A percentile compares a stretch with the other conserved stretches of the same genome.
Evolutionary conservation across 352 stramenopile species (phyloP).

Genomic region (Pythium utonaiense): DNA sequence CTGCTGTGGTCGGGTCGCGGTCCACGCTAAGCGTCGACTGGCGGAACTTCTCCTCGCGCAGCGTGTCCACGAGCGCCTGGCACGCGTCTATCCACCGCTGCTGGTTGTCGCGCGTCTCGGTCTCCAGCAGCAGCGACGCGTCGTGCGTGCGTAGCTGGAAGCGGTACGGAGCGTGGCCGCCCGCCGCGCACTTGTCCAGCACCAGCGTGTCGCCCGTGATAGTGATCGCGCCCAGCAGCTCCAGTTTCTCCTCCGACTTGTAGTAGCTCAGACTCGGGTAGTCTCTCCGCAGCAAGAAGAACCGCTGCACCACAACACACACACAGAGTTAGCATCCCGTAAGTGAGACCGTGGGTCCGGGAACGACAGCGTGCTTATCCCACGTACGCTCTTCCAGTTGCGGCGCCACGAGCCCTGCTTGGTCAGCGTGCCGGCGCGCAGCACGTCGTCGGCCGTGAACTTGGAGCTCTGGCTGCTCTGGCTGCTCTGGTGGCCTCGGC

Average conservation of each 20-base stretch:
- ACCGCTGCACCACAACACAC: conserved; percentile 30
- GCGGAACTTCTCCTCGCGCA: conserved; percentile 65
- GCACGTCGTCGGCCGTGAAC: conserved; percentile 68
- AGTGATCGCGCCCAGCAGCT: conserved; percentile 65
- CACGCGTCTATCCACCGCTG: conserved; percentile 67
- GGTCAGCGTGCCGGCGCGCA: conserved; percentile 54
- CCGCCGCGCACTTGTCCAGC: conserved; percentile 48
- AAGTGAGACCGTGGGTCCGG: neutral
- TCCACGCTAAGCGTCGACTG: conserved; percentile 26
- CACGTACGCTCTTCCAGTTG: conserved; percentile 80
- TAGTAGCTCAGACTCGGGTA: conserved; percentile 79
- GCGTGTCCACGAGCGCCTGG: conserved; percentile 58
- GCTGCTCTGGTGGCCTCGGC: conserved; percentile 21
- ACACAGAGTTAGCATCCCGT: neutral
- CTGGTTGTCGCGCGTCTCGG: conserved; percentile 59
- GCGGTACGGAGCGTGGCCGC: conserved; percentile 52
- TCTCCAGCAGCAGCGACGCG: conserved; percentile 59
- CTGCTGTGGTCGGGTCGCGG: conserved; percentile 21
- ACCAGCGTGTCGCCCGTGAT: conserved; percentile 77
- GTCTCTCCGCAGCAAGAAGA: conserved; percentile 77
- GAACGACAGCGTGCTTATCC: too few species aligned
- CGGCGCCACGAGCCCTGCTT: conserved; percentile 83
- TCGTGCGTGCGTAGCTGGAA: conserved; percentile 65
- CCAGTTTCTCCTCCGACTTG: conserved; percentile 78
- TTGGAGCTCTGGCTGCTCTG: conserved; percentile 26